A percentile compares a stretch with the other conserved stretches of the same genome.
These are phyloP conservation scores for Alternaria gaisen DNA, from an alignment of 2,329 filamentous ascomycete genomes.

Conservation along the genomic window DNA sequence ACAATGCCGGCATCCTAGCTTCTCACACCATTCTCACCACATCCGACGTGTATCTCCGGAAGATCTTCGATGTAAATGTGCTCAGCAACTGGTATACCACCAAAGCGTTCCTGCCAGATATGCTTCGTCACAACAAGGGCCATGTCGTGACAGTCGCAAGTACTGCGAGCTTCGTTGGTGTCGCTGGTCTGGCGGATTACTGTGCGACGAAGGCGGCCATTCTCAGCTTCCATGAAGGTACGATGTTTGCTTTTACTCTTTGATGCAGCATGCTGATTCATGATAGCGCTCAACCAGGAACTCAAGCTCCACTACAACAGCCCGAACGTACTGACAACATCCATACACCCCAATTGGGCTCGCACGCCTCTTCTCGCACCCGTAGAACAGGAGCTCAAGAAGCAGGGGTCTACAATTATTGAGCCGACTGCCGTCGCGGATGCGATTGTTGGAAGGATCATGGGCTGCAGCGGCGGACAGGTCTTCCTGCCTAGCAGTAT, in stretches of 20 bases:
- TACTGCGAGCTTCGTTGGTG: constrained; percentile 59
- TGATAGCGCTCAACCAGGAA: constrained; percentile 48
- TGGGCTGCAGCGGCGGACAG: constrained; percentile 52
- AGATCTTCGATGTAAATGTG: constrained; percentile 51
- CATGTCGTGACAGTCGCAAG: constrained; percentile 66
- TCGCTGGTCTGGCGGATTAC: constrained; percentile 63
- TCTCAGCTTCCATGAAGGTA: constrained; percentile 63
- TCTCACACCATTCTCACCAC: constrained; percentile 47
- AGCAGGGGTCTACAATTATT: constrained; percentile 44
- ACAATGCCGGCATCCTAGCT: constrained; percentile 48
- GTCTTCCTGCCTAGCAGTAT: constrained; percentile 47
- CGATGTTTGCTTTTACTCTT: constrained; percentile 54
- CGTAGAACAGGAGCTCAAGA: constrained; percentile 43
- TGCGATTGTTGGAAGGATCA: constrained; percentile 53
- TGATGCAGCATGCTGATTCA: constrained; percentile 15
- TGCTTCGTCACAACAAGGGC: constrained; percentile 54
- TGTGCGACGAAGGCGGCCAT: constrained; percentile 62
- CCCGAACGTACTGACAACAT: constrained; percentile 53
- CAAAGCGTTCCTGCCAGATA: constrained; percentile 48
- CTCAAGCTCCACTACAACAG: constrained; percentile 51
- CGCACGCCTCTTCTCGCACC: constrained; percentile 52
- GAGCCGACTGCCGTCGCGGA: constrained; percentile 52
- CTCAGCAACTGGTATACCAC: constrained; percentile 48
- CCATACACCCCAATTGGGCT: constrained; percentile 55
- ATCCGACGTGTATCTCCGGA: constrained; percentile 38